phyloP scores from a whole-genome alignment of 768 basidiomycete species.

The Termitomyces sp. region DNA sequence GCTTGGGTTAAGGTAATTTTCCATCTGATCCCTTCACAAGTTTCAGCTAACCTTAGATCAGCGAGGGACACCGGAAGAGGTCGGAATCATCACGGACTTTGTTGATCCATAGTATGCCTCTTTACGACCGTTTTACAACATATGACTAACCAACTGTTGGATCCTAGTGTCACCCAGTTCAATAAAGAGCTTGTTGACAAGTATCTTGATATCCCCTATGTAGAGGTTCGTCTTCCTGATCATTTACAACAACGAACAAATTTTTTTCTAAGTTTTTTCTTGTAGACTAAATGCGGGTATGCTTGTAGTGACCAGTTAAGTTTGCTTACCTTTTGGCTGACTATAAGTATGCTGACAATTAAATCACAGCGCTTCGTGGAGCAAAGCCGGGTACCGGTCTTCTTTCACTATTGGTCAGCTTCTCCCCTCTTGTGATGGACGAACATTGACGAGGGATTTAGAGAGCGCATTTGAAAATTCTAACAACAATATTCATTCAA shows the following conservation, averaged over 20 bases:
- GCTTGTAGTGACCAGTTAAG: constrained; percentile 90
- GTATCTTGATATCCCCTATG: constrained; percentile 84
- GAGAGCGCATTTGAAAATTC: constrained; percentile 74
- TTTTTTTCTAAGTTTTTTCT: constrained; percentile 9
- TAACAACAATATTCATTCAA: constrained; percentile 81
- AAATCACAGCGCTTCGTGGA: constrained; percentile 66
- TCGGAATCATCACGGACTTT: constrained; percentile 84
- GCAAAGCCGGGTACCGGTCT: constrained; percentile 80
- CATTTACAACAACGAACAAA: background rate
- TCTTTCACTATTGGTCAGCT: constrained; percentile 77
- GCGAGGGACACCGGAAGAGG: constrained; percentile 69
- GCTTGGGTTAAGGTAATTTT: constrained; percentile 83
- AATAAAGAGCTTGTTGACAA: constrained; percentile 73
- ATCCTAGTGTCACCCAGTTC: constrained; percentile 67
- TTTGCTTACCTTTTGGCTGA: constrained; percentile 24
- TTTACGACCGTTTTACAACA: constrained; percentile 4
- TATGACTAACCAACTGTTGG: constrained; percentile 9
- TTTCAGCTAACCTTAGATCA: constrained; percentile 22
- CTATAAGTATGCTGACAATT: constrained; percentile 25
- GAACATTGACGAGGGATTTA: constrained; percentile 20
- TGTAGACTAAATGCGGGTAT: constrained; percentile 84
- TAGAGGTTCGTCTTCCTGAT: constrained; percentile 35
- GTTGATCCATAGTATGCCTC: constrained; percentile 58
- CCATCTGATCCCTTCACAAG: constrained; percentile 4
- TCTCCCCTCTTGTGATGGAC: constrained; percentile 14